phyloP scores from a whole-genome alignment of 106 monocot species.

The Dioscorea dumetorum region DNA sequence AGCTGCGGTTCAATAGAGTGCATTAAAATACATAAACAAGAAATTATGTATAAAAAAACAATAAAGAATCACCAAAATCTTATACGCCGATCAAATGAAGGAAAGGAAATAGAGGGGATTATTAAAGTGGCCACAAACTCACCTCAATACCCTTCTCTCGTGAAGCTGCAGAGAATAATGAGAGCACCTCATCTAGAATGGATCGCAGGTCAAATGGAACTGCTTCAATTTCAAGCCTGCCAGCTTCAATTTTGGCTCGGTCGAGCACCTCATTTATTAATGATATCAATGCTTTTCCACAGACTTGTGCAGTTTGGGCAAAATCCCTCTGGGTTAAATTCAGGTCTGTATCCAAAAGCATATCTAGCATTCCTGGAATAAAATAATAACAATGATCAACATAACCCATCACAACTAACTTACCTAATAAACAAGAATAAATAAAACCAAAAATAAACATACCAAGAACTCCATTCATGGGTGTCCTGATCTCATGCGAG shows the following conservation, averaged over 20 bases:
- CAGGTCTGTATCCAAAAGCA: slow-evolving; percentile 87
- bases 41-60: neutral
- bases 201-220: slow-evolving; percentile 90
- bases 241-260: slow-evolving; percentile 95
- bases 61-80: neutral
- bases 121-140: neutral
- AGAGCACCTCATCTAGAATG: slow-evolving; percentile 83
- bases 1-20: slow-evolving; percentile 44
- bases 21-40: neutral
- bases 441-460: slow-evolving; percentile 5
- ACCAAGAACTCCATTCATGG: slow-evolving; percentile 99
- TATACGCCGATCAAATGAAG: no score
- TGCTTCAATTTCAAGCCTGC: slow-evolving; percentile 83
- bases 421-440: neutral
- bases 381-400: neutral
- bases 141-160: slow-evolving; percentile 90
- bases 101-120: no score
- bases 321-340: slow-evolving; percentile 83
- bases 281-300: slow-evolving; percentile 89
- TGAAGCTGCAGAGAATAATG: slow-evolving; percentile 77
- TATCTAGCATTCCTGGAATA: slow-evolving; percentile 87
- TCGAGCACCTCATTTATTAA: slow-evolving; percentile 98
- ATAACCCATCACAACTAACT: neutral
- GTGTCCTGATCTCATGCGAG: slow-evolving; percentile 98
- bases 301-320: slow-evolving; percentile 93